These are phyloP conservation scores for Trametes cubensis DNA, from an alignment of 768 basidiomycete species.

Conservation along the genomic window DNA sequence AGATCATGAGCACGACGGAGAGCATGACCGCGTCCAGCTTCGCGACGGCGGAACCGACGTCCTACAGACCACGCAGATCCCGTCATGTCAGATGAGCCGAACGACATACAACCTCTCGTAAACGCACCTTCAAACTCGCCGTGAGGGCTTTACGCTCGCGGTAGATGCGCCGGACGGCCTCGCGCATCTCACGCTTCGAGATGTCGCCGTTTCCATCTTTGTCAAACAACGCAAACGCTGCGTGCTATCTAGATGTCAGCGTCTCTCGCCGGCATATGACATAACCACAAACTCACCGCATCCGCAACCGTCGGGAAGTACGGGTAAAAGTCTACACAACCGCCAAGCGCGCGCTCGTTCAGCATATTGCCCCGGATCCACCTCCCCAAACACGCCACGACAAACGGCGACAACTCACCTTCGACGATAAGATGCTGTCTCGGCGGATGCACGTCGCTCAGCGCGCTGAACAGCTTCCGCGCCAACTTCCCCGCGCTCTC, in stretches of 20 bases:
- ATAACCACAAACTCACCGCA: constrained; percentile 49
- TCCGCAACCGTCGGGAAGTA: constrained; percentile 75
- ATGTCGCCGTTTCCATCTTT: constrained; percentile 86
- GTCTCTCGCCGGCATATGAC: neutral
- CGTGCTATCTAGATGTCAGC: constrained; percentile 45
- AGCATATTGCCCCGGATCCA: neutral
- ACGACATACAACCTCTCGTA: neutral
- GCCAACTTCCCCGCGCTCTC: constrained; percentile 69
- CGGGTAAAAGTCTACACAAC: constrained; percentile 65
- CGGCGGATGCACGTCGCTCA: constrained; percentile 62
- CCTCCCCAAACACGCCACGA: constrained; percentile 4
- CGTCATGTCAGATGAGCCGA: neutral
- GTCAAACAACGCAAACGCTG: constrained; percentile 72
- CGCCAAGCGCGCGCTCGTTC: too few species aligned
- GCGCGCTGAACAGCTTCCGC: constrained; percentile 63
- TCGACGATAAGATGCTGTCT: constrained; percentile 67
- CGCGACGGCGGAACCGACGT: constrained; percentile 70
- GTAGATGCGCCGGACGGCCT: constrained; percentile 80
- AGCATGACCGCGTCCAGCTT: constrained; percentile 80
- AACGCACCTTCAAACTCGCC: constrained; percentile 65
- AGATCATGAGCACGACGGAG: constrained; percentile 53
- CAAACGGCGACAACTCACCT: constrained; percentile 42
- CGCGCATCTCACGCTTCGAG: constrained; percentile 76
- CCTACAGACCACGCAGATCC: constrained; percentile 40
- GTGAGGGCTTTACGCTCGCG: constrained; percentile 73